Evolutionary conservation across 2,329 filamentous ascomycete genomes (phyloP).

Genomic region (Cryphonectria japonica): DNA sequence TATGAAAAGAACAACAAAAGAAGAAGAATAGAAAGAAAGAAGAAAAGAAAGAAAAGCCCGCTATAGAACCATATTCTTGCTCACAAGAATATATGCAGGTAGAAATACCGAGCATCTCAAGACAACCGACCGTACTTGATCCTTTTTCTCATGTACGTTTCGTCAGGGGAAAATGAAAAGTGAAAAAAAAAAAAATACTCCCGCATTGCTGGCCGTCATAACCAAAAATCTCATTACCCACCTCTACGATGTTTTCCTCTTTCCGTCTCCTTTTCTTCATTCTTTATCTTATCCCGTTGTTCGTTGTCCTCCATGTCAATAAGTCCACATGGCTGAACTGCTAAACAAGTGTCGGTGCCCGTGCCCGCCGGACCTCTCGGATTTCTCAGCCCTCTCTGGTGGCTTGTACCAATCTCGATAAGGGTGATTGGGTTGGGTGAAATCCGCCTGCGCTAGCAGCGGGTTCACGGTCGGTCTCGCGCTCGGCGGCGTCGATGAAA

Average conservation of each 20-base stretch:
- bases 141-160: neutral
- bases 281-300: too few species aligned
- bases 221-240: neutral
- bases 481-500: conserved; percentile 33
- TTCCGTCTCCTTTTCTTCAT: neutral
- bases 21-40: neutral
- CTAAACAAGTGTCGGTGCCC: conserved; percentile 16
- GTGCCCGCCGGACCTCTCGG: conserved; percentile 33
- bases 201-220: neutral
- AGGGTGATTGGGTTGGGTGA: conserved; percentile 76
- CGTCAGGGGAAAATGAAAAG: neutral
- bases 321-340: conserved; percentile 23
- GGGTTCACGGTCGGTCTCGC: conserved; percentile 64
- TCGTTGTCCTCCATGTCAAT: neutral
- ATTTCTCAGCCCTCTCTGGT: conserved; percentile 50
- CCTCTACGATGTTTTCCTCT: neutral
- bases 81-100: neutral
- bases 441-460: conserved; percentile 70
- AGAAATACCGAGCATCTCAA: neutral
- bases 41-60: neutral
- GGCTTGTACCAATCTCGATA: conserved; percentile 82
- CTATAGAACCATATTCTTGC: neutral
- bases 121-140: neutral
- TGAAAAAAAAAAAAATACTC: too few species aligned
- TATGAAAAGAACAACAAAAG: neutral